Percentiles rank a stretch among this genome's conserved stretches.
phyloP scores from a whole-genome alignment of 169 alveolate genomes.

The Cryptosporidium parvum region DNA sequence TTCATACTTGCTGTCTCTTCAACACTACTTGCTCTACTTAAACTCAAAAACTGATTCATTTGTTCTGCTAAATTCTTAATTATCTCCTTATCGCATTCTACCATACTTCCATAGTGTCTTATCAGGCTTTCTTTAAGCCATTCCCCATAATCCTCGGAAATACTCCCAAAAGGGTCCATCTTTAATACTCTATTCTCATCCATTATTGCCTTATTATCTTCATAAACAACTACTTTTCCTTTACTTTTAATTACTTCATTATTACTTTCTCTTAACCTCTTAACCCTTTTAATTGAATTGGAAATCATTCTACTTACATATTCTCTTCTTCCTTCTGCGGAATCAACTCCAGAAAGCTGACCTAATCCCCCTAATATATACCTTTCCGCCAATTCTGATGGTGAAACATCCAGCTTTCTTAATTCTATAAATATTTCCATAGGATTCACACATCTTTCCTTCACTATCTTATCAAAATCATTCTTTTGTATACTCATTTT shows the following conservation, averaged over 20 bases:
- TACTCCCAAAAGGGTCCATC: slow-evolving; percentile 48
- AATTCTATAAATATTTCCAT: slow-evolving; percentile 32
- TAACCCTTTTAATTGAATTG: slow-evolving; percentile 9
- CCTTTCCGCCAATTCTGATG: slow-evolving; percentile 30
- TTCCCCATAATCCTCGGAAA: slow-evolving; percentile 23
- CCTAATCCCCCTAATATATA: slow-evolving; percentile 18
- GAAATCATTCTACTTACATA: slow-evolving; percentile 37
- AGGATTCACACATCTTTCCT: slow-evolving; percentile 27
- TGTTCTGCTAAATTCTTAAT: slow-evolving; percentile 38
- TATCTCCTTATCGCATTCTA: slow-evolving; percentile 31
- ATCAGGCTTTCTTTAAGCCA: slow-evolving; percentile 18
- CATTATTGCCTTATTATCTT: neutral
- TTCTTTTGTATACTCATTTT: neutral
- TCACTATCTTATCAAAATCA: slow-evolving; percentile 1
- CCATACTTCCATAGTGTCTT: slow-evolving; percentile 27
- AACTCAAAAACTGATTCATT: slow-evolving; percentile 47
- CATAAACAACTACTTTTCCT: neutral
- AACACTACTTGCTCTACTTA: slow-evolving; percentile 27
- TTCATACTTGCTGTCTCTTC: slow-evolving; percentile 30
- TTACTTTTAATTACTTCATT: too few species aligned
- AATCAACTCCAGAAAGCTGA: neutral
- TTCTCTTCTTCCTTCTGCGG: neutral
- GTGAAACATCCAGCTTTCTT: slow-evolving; percentile 36
- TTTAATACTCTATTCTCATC: neutral
- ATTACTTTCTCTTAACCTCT: neutral